These are phyloP conservation scores for Nematodospora valgi DNA, from an alignment of 805 yeast genomes.

Conservation along the genomic window DNA sequence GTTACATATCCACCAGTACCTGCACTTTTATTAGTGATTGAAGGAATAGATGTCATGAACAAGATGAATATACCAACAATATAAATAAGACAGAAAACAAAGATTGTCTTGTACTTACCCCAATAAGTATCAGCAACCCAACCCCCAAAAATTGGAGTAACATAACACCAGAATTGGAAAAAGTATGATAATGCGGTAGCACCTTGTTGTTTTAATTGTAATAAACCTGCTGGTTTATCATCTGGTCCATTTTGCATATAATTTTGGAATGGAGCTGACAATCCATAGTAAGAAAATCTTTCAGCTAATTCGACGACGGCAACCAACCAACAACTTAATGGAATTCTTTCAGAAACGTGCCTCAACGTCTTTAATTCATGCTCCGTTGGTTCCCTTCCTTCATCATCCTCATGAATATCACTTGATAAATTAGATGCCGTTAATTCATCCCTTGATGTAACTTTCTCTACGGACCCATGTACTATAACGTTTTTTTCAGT, in stretches of 20 bases:
- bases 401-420: too few relatives aligned
- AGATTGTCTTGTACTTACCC: constrained; percentile 71
- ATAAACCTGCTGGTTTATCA: constrained; percentile 43
- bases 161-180: constrained; percentile 79
- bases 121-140: constrained; percentile 69
- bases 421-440: too few relatives aligned
- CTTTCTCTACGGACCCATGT: too few relatives aligned
- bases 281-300: constrained; percentile 78
- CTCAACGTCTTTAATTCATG: constrained; percentile 51
- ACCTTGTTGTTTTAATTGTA: constrained; percentile 55
- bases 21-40: constrained; percentile 44
- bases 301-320: constrained; percentile 77
- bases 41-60: constrained; percentile 68
- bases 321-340: constrained; percentile 57
- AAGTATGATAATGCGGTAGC: constrained; percentile 73
- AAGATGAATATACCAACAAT: constrained; percentile 60
- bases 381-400: constrained; percentile 47
- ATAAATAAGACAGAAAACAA: constrained; percentile 56
- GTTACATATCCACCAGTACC: constrained; percentile 62
- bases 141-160: constrained; percentile 77
- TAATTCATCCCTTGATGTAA: too few relatives aligned
- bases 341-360: constrained; percentile 51
- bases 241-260: constrained; percentile 61
- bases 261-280: constrained; percentile 73
- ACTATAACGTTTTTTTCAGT: too few relatives aligned